These are phyloP conservation scores for Gaeumannomyces tritici DNA, from an alignment of 2,329 filamentous ascomycete species.

Conservation along the genomic window DNA sequence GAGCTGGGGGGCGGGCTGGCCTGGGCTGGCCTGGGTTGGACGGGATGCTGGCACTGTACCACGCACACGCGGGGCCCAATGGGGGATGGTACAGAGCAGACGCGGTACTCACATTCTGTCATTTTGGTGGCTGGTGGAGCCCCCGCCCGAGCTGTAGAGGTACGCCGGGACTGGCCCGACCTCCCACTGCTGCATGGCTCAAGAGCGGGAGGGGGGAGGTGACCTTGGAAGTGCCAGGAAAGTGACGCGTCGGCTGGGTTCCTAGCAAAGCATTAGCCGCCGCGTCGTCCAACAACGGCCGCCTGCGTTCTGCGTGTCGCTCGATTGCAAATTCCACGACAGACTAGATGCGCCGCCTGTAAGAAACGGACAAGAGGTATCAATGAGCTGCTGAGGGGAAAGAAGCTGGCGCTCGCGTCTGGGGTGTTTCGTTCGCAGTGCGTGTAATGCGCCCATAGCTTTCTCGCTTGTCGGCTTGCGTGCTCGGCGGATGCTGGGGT, in stretches of 20 bases:
- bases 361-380: background rate
- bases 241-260: background rate
- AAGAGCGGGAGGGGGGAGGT: background rate
- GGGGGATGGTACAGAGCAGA: constrained; percentile 18
- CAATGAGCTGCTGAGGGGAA: background rate
- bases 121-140: constrained; percentile 42
- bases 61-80: constrained; percentile 9
- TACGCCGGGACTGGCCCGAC: constrained; percentile 51
- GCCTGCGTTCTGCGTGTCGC: background rate
- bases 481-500: background rate
- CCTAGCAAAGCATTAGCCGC: background rate
- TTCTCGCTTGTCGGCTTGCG: background rate
- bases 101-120: constrained; percentile 46
- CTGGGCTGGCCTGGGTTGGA: background rate
- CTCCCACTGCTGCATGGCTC: constrained; percentile 53
- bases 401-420: background rate
- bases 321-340: background rate
- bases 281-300: background rate
- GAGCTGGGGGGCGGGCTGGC: constrained; percentile 3
- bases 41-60: background rate
- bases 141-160: constrained; percentile 35
- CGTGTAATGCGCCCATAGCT: background rate
- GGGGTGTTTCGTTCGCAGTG: background rate
- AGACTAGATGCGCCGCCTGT: background rate
- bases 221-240: background rate